Evolutionary conservation across 1,284 basidiomycete genomes (phyloP).

Genomic region (Puccinia hordei): DNA sequence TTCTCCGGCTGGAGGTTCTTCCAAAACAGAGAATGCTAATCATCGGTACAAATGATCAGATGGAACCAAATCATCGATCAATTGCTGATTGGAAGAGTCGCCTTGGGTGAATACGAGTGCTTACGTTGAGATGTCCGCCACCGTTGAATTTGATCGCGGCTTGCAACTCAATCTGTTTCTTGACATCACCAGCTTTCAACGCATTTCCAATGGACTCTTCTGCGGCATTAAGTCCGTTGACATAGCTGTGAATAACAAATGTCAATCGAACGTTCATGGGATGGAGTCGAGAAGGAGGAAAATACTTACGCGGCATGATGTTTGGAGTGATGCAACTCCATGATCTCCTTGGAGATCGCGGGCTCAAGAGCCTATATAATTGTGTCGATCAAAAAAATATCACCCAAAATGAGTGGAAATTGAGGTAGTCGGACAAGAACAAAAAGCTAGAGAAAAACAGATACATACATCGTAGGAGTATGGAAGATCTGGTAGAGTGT

Average conservation of each 20-base stretch:
- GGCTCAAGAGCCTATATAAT: slow-evolving; percentile 69
- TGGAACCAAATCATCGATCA: slow-evolving; percentile 63
- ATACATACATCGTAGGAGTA: slow-evolving; percentile 73
- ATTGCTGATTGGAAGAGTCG: background rate
- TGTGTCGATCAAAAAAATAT: background rate
- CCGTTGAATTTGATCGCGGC: slow-evolving; percentile 87
- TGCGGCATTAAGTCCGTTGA: slow-evolving; percentile 65
- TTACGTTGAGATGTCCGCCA: slow-evolving; percentile 66
- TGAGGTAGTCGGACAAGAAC: background rate
- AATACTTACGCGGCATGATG: slow-evolving; percentile 71
- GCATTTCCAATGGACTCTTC: slow-evolving; percentile 77
- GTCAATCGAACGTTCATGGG: background rate
- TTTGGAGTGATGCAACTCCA: slow-evolving; percentile 87
- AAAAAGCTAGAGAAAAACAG: background rate
- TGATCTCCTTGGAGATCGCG: slow-evolving; percentile 76
- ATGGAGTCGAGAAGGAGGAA: background rate
- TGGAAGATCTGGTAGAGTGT: slow-evolving; percentile 81
- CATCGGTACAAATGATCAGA: slow-evolving; percentile 61
- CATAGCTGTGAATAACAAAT: slow-evolving; percentile 17
- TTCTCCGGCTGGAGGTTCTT: slow-evolving; percentile 81
- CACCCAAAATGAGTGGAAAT: background rate
- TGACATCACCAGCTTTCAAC: slow-evolving; percentile 66
- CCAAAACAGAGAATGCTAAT: slow-evolving; percentile 96
- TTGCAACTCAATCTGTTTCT: slow-evolving; percentile 81
- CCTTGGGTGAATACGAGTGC: background rate